A percentile compares a stretch with the other conserved stretches of the same genome.
phyloP scores from a whole-genome alignment of 1,284 basidiomycete species.

The Moesziomyces sp. region DNA sequence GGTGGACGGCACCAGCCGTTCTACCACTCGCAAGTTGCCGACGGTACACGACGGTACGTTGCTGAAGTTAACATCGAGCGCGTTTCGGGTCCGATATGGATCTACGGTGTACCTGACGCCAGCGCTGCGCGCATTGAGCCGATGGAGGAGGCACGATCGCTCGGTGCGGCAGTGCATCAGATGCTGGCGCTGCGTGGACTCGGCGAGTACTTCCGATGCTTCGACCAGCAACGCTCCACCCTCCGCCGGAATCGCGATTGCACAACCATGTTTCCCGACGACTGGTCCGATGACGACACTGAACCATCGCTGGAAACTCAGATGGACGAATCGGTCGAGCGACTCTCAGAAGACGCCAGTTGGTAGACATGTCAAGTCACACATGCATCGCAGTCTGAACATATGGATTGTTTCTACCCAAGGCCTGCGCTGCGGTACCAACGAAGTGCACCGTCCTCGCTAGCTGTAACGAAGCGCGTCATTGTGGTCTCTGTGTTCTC shows the following conservation, averaged over 20 bases:
- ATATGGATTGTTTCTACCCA: slow-evolving; percentile 6
- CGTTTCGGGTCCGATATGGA: slow-evolving; percentile 20
- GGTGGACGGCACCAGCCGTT: slow-evolving; percentile 43
- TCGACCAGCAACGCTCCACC: slow-evolving; percentile 22
- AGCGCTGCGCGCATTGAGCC: background rate
- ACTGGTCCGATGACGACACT: slow-evolving; percentile 27
- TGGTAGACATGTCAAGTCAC: slow-evolving; percentile 6
- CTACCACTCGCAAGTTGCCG: slow-evolving; percentile 34
- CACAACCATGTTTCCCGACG: slow-evolving; percentile 38
- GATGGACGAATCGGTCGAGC: too few relatives aligned
- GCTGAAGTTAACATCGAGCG: slow-evolving; percentile 42
- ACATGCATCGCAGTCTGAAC: background rate
- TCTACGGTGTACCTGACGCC: slow-evolving; percentile 10
- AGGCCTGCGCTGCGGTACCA: slow-evolving; percentile 48
- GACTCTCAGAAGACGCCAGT: slow-evolving; percentile 20
- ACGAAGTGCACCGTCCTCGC: slow-evolving; percentile 35
- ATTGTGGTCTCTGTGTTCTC: slow-evolving; percentile 1
- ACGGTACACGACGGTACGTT: slow-evolving; percentile 34
- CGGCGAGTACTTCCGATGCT: slow-evolving; percentile 42
- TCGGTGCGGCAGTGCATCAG: slow-evolving; percentile 7
- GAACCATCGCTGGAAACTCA: too few relatives aligned
- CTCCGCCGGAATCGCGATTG: slow-evolving; percentile 15
- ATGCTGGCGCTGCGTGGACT: slow-evolving; percentile 20
- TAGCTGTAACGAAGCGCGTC: slow-evolving; percentile 42
- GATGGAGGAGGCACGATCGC: slow-evolving; percentile 6